Evolutionary conservation across 495 filamentous ascomycete genomes (phyloP), one percentile per base, ranked within the genome.

Genomic region (Thermothielavioides terrestris): DNA sequence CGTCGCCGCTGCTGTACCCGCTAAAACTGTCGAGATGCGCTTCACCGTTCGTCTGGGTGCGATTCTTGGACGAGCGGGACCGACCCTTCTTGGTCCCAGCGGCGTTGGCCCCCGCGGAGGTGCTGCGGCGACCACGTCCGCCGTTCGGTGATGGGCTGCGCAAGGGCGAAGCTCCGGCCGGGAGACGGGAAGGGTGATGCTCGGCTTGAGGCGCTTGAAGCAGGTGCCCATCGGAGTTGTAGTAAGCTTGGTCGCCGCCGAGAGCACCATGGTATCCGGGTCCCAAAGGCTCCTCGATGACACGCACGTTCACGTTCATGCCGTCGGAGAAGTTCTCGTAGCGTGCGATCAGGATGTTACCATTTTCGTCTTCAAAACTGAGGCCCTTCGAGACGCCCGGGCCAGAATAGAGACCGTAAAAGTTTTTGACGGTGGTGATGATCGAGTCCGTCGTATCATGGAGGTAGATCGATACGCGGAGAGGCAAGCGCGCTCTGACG

Each of bases 381-480:
- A 97, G 79, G 49, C 88, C 85, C 63, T 79, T 79, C 54, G 81
- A 76, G 55, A 80, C 77, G 52, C 67, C 51, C 41, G 68, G 61
- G 52, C 79, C 77, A 50, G 87, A 81, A 58, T 94, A 92, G 56
- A 97, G 78, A 32, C 89, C 92, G 64, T 92, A 95, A 72, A 96
- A 95, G 71, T 95, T 95, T 73, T 94, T 96, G 47, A 96, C 89
- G 4, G 92, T 96, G 3, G 87, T 86, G 46, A 95, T 84, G 66
- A 98, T 97, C 21, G 88, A 94, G 53, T 95, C 89, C 5, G 92
- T 98, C 38, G 85, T 85, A 71, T 98, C 92, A 69, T 95, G 88
- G 18, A 86, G 86, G 55, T 79, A 89, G 39, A 98, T 96, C 42
- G 87, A 82, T 27, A 98, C 89, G 58, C 88, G 80, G 78, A 97